Evolutionary conservation across 2,329 filamentous ascomycete genomes (phyloP).

Genomic region (Aspergillus brasiliensis): DNA sequence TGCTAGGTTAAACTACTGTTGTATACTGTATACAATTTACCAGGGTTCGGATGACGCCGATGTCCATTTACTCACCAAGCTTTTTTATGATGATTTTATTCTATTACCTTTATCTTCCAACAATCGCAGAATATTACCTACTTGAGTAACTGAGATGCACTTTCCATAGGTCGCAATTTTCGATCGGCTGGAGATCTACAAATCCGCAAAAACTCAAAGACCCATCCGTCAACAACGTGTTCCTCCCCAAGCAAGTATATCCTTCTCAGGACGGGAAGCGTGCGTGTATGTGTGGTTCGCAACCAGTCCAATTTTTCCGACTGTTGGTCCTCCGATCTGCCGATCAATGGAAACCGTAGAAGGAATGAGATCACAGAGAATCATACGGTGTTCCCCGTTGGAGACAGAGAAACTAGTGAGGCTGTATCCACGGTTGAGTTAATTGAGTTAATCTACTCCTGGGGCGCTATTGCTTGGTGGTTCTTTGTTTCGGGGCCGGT

Average conservation of each 20-base stretch:
- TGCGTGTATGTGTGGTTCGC: background rate
- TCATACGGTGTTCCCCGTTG: background rate
- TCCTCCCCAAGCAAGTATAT: background rate
- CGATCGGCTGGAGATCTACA: background rate
- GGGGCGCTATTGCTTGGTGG: background rate
- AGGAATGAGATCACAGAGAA: background rate
- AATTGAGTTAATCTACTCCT: conserved; percentile 20
- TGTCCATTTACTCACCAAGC: no score
- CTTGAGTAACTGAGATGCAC: background rate
- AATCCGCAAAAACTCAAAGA: background rate
- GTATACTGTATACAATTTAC: no score
- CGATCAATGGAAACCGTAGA: background rate
- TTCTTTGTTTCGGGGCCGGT: background rate
- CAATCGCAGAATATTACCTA: background rate
- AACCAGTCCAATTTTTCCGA: background rate
- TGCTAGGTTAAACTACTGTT: no score
- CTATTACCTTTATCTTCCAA: no score
- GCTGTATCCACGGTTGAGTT: conserved; percentile 19
- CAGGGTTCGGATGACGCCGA: no score
- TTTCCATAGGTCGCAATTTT: background rate
- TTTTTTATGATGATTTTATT: no score
- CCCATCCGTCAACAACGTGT: conserved; percentile 11
- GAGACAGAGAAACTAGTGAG: background rate
- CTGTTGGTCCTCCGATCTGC: background rate
- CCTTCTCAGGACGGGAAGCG: background rate